These are phyloP conservation scores for Sarocladiaceae sp. DNA, from an alignment of 2,329 filamentous ascomycete genomes.

Conservation along the genomic window DNA sequence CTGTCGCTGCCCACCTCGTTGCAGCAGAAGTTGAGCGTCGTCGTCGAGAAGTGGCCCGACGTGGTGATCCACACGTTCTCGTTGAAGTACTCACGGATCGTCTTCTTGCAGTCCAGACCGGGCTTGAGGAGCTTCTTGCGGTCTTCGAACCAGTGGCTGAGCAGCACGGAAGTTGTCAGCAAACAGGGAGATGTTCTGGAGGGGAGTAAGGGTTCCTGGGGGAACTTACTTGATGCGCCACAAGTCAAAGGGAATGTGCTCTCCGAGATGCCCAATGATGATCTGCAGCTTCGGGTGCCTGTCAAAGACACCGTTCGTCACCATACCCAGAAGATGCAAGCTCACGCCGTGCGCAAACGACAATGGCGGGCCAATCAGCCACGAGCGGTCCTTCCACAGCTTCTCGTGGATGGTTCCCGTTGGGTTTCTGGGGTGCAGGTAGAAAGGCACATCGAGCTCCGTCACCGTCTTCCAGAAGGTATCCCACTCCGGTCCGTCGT, in stretches of 20 bases:
- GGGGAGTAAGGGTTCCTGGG: too few species aligned
- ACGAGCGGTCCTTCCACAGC: constrained; percentile 52
- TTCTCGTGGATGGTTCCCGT: constrained; percentile 50
- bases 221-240: constrained; percentile 36
- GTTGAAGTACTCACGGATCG: constrained; percentile 45
- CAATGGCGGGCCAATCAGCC: constrained; percentile 53
- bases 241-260: constrained; percentile 43
- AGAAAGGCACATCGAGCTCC: constrained; percentile 58
- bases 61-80: constrained; percentile 53
- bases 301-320: constrained; percentile 45
- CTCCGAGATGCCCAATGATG: constrained; percentile 41
- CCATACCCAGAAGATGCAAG: constrained; percentile 48
- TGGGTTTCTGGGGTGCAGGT: constrained; percentile 55
- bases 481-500: constrained; percentile 55
- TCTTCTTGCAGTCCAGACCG: constrained; percentile 40
- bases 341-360: constrained; percentile 53
- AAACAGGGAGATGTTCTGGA: too few species aligned
- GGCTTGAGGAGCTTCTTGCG: constrained; percentile 39
- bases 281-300: constrained; percentile 38
- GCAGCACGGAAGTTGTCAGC: neutral
- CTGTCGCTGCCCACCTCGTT: constrained; percentile 42
- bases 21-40: constrained; percentile 43
- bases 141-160: constrained; percentile 46
- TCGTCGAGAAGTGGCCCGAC: constrained; percentile 48
- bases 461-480: constrained; percentile 53